A percentile compares a stretch with the other conserved stretches of the same genome.
Evolutionary conservation across 2,329 filamentous ascomycete genomes (phyloP).

Genomic region (Ophiostoma novo-ulmi): DNA sequence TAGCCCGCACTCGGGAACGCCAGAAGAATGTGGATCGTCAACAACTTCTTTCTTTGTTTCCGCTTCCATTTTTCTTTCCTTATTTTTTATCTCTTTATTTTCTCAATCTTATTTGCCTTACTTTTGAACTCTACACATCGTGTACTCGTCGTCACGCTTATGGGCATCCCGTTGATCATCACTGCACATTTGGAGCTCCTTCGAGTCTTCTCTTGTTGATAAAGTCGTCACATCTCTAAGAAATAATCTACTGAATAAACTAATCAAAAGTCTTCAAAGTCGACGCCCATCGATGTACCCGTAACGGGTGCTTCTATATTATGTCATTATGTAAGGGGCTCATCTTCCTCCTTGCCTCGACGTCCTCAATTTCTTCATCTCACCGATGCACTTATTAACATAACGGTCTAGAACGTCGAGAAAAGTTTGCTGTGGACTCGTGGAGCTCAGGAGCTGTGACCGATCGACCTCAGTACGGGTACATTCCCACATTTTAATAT

Average conservation of each 20-base stretch:
- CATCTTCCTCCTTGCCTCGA: neutral
- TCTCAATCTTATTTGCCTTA: neutral
- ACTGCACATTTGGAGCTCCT: neutral
- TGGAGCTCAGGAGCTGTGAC: neutral
- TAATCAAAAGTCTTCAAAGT: neutral
- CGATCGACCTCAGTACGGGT: neutral
- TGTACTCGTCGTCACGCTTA: constrained; percentile 15
- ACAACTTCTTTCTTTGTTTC: neutral
- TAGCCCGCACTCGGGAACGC: neutral
- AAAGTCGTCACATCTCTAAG: neutral
- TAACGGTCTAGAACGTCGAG: neutral
- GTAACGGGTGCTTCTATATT: neutral
- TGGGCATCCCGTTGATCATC: constrained; percentile 7
- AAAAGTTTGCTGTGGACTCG: neutral
- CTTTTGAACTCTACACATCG: neutral
- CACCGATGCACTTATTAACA: neutral
- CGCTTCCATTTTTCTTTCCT: neutral
- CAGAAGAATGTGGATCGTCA: neutral
- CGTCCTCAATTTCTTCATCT: neutral
- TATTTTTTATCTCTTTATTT: neutral
- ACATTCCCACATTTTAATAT: neutral
- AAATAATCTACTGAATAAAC: neutral
- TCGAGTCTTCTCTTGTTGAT: neutral
- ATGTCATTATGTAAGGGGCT: neutral
- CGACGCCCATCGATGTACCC: neutral